A percentile compares a stretch with the other conserved stretches of the same genome.
Evolutionary conservation across 2,329 filamentous ascomycete species (phyloP).

Genomic region (Aschersonia sp.): DNA sequence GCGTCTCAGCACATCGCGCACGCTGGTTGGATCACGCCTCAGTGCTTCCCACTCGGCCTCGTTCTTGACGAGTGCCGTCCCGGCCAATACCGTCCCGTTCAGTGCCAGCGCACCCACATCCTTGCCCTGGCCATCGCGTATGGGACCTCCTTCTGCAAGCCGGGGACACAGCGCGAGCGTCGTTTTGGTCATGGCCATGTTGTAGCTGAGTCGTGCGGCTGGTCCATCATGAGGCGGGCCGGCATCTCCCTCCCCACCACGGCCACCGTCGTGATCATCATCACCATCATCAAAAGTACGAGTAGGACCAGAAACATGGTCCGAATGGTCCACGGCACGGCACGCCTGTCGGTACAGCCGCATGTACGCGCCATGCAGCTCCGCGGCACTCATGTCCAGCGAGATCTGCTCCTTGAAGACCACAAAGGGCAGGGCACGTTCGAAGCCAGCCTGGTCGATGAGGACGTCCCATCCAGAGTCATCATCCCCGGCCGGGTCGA

Average conservation of each 20-base stretch:
- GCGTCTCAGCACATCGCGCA: slow-evolving; percentile 6
- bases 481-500: slow-evolving; percentile 12
- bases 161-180: slow-evolving; percentile 41
- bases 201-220: slow-evolving; percentile 45
- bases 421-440: slow-evolving; percentile 23
- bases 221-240: slow-evolving; percentile 11
- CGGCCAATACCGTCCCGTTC: slow-evolving; percentile 49
- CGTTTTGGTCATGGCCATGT: slow-evolving; percentile 41
- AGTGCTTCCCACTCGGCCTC: slow-evolving; percentile 41
- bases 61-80: slow-evolving; percentile 47
- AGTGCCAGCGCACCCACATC: slow-evolving; percentile 31
- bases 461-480: slow-evolving; percentile 30
- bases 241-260: slow-evolving; percentile 10
- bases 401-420: slow-evolving; percentile 26
- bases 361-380: slow-evolving; percentile 28
- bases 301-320: too few relatives aligned
- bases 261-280: too few relatives aligned
- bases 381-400: slow-evolving; percentile 16
- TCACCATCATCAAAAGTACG: too few relatives aligned
- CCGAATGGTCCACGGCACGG: slow-evolving; percentile 15
- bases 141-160: slow-evolving; percentile 30
- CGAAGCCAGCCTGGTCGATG: slow-evolving; percentile 20
- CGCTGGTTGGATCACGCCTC: slow-evolving; percentile 15
- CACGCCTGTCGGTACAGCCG: slow-evolving; percentile 31
- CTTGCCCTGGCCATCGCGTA: slow-evolving; percentile 14